These are phyloP conservation scores for Penicillium sclerotigenum DNA, from an alignment of 2,329 filamentous ascomycete genomes.

Conservation along the genomic window DNA sequence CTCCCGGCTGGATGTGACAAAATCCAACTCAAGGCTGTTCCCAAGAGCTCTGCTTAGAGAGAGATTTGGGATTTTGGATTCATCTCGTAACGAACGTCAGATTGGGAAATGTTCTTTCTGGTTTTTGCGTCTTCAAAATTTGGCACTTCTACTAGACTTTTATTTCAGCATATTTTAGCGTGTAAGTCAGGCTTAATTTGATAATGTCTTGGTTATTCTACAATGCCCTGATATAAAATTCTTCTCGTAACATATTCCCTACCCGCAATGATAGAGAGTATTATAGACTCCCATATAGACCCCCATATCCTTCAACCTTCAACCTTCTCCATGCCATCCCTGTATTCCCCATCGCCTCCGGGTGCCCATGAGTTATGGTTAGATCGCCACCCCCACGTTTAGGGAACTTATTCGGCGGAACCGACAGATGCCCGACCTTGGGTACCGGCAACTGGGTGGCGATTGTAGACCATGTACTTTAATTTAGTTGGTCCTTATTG, in stretches of 20 bases:
- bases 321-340: not conserved
- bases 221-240: not conserved
- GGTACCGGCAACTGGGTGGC: not conserved
- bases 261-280: not conserved
- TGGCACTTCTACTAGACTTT: not conserved
- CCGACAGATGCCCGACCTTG: not conserved
- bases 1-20: slow-evolving; percentile 11
- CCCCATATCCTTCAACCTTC: not conserved
- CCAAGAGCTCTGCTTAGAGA: not conserved
- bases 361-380: not conserved
- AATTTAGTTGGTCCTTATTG: not conserved
- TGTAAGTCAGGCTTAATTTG: not conserved
- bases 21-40: slow-evolving; percentile 6
- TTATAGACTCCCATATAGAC: not conserved
- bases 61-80: not conserved
- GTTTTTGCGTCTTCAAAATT: not conserved
- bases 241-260: too few species aligned
- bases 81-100: not conserved
- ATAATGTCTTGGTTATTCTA: not conserved
- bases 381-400: slow-evolving; percentile 6
- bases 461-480: not conserved
- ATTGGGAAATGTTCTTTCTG: not conserved
- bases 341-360: not conserved
- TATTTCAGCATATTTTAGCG: not conserved
- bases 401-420: not conserved